A percentile compares a stretch with the other conserved stretches of the same genome.
Conservation (phyloP, 2,329 filamentous ascomycete species). For the Cladophialophora immunda region DNA sequence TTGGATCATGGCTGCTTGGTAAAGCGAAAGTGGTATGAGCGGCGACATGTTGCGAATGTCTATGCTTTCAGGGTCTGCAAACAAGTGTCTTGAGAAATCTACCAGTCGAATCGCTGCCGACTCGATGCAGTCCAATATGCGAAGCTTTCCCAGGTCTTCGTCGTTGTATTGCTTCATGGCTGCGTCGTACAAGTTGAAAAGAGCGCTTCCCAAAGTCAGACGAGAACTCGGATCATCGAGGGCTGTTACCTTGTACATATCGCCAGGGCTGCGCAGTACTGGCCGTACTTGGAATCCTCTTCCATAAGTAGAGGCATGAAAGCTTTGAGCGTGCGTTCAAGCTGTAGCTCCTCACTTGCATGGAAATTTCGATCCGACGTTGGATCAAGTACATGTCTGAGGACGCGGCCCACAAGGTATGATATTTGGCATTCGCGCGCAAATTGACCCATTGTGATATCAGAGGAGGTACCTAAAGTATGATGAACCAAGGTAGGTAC, state of each 20-base stretch:
- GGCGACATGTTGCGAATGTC: slow-evolving; percentile 12
- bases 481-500: not conserved
- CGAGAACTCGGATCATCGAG: not conserved
- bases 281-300: slow-evolving; percentile 18
- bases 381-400: slow-evolving; percentile 21
- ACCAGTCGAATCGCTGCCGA: slow-evolving; percentile 11
- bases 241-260: slow-evolving; percentile 16
- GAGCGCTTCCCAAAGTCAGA: slow-evolving; percentile 6
- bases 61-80: not conserved
- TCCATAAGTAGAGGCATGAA: slow-evolving; percentile 16
- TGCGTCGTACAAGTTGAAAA: slow-evolving; percentile 14
- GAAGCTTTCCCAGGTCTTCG: not conserved
- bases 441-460: slow-evolving; percentile 22
- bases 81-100: slow-evolving; percentile 14
- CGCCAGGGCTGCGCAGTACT: slow-evolving; percentile 14
- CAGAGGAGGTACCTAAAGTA: slow-evolving; percentile 12
- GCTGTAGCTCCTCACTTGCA: slow-evolving; percentile 17
- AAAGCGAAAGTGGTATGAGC: slow-evolving; percentile 6
- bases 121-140: slow-evolving; percentile 6
- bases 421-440: slow-evolving; percentile 23
- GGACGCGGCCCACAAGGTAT: slow-evolving; percentile 13
- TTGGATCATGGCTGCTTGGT: slow-evolving; percentile 9
- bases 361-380: slow-evolving; percentile 12
- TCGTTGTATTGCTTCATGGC: not conserved
- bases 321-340: slow-evolving; percentile 18